Conservation (phyloP, 1,284 basidiomycete genomes). For the Tylopilus sp. region DNA sequence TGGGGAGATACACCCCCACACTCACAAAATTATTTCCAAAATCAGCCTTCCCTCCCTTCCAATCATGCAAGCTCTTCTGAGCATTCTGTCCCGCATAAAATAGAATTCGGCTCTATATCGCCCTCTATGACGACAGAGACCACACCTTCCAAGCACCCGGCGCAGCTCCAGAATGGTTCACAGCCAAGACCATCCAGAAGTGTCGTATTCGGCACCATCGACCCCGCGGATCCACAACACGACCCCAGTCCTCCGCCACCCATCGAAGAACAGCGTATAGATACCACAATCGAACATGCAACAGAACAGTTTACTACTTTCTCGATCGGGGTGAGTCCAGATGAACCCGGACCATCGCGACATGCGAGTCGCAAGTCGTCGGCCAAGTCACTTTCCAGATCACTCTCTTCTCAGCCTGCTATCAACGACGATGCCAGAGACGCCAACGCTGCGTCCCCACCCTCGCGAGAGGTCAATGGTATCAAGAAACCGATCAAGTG, state of each 20-base stretch:
- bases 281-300: slow-evolving; percentile 12
- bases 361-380: slow-evolving; percentile 36
- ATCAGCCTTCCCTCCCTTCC: slow-evolving; percentile 13
- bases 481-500: slow-evolving; percentile 41
- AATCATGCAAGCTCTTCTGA: slow-evolving; percentile 17
- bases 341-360: slow-evolving; percentile 39
- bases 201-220: slow-evolving; percentile 52
- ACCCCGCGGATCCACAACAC: slow-evolving; percentile 22
- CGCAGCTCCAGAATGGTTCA: slow-evolving; percentile 8
- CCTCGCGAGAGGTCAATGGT: slow-evolving; percentile 33
- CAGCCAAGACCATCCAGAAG: slow-evolving; percentile 14
- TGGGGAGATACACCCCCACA: slow-evolving; percentile 23
- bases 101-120: slow-evolving; percentile 19
- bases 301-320: slow-evolving; percentile 38
- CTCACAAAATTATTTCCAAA: slow-evolving; percentile 20
- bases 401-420: slow-evolving; percentile 1
- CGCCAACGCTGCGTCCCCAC: not conserved
- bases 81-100: slow-evolving; percentile 7
- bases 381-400: slow-evolving; percentile 26
- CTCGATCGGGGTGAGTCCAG: slow-evolving; percentile 43
- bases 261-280: slow-evolving; percentile 26
- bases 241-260: not conserved
- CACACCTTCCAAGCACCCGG: slow-evolving; percentile 3
- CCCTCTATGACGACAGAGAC: slow-evolving; percentile 18
- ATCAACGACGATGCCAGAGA: slow-evolving; percentile 6